Percentiles rank a stretch among this genome's conserved stretches.
phyloP scores from a whole-genome alignment of 2,329 filamentous ascomycete species.

The Trichothecium roseum region DNA sequence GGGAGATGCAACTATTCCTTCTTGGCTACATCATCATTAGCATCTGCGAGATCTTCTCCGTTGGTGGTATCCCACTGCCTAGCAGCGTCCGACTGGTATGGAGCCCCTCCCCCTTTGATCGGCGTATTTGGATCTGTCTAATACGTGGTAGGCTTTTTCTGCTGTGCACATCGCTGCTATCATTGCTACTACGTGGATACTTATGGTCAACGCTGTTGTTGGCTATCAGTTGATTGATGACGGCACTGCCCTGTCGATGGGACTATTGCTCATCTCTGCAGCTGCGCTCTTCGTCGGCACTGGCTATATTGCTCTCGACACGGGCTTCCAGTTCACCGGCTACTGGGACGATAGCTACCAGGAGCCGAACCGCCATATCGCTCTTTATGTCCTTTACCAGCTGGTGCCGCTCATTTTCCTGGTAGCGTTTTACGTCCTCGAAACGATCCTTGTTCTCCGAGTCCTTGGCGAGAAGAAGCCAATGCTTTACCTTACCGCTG shows the following conservation, averaged over 20 bases:
- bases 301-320: conserved; percentile 92
- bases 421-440: conserved; percentile 77
- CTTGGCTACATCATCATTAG: conserved; percentile 75
- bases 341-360: conserved; percentile 56
- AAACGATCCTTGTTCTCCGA: conserved; percentile 71
- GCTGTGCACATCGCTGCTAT: conserved; percentile 87
- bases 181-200: conserved; percentile 76
- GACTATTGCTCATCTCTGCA: conserved; percentile 62
- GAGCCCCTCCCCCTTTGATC: conserved; percentile 8
- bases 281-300: conserved; percentile 72
- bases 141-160: conserved; percentile 58
- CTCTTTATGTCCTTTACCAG: conserved; percentile 90
- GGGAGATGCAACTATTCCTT: conserved; percentile 95
- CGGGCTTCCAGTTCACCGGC: conserved; percentile 74
- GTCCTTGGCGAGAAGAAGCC: conserved; percentile 82
- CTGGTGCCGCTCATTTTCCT: conserved; percentile 81
- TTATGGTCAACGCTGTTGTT: conserved; percentile 84
- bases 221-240: conserved; percentile 93
- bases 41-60: conserved; percentile 93
- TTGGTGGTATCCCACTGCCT: conserved; percentile 76
- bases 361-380: conserved; percentile 61
- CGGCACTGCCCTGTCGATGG: conserved; percentile 75
- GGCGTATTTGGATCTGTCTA: background rate
- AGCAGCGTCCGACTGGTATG: conserved; percentile 61
- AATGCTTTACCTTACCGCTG: conserved; percentile 76